Base-by-base conservation (phyloP, 805 yeast species). In the Hanseniaspora taiwanica region DNA sequence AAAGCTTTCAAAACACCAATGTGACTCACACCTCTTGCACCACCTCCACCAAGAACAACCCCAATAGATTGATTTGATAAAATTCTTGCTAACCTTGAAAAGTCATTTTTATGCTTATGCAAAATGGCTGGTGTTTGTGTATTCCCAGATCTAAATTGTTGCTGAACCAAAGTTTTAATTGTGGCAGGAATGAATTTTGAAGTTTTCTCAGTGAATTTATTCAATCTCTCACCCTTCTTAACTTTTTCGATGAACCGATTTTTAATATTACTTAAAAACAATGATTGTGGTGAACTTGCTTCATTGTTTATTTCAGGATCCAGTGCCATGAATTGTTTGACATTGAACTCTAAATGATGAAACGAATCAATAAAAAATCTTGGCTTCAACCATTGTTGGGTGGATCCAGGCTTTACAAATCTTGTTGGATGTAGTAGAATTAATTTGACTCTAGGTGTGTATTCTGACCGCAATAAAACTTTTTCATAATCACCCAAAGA, bases 11-110 rank as follows among this genome's bases (percentile, higher is more conserved):
- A 72, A 3, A 91, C 79, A 3, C 98, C 98, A 32, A 89, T 68
- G 56, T 89, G 98, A 12, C 95, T 74, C 12, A 89, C 68, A 1
- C 98, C 98, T 49, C 97, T 68, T 0, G 97, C 95, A 34, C 98
- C 98, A 32, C 98, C 98, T 12, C 98, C 98, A 6, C 98, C 98
- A 3, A 89, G 65, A 5, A 89, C 96, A 16, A 91, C 64, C 0
- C 97, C 98, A 32, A 91, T 82, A 0, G 96, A 95, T 55, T 86
- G 85, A 6, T 94, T 95, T 0, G 96, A 82, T 13, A 89, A 61
- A 7, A 91, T 72, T 51, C 98, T 70, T 0, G 98, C 97, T 27
- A 89, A 61, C 42, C 98, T 69, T 58, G 84, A 66, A 56, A 91
- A 91, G 56, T 89, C 98, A 55, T 79, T 81, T 56, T 87, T 87